Base-by-base conservation (phyloP, 2,329 filamentous ascomycete genomes). In the Drechmeria coniospora region DNA sequence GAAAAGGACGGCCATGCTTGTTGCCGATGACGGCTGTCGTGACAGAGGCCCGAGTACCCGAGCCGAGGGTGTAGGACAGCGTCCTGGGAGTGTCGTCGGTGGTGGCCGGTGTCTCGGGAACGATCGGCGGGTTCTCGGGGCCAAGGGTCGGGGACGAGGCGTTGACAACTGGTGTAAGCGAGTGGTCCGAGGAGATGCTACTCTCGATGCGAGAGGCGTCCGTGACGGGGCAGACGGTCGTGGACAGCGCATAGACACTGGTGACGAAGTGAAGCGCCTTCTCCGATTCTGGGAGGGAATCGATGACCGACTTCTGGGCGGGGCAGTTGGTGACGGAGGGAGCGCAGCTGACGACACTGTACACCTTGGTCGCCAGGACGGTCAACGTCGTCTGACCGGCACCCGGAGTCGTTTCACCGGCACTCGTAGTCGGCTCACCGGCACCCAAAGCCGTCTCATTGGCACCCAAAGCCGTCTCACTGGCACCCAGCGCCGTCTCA, bases 261-360 rank as follows among this genome's bases (percentile, higher is more conserved):
- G 56, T 60, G 33, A 53, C 46, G 26, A 50, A 38, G 29, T 43
- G 34, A 31, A 46, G 45, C 28, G 39, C 33, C 42, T 46, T 49
- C 36, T 54, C 46, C 10, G 43, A 39, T 36, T 49, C 47, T 32
- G 55, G 51, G 25, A 58, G 42, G 33, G 43, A 40, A 28, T 46
- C 46, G 28, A 52, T 41, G 28, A 39, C 50, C 14, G 49, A 44
- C 35, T 45, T 25, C 32, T 42, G 29, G 31, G 27, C 48, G 30
- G 56, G 56, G 51, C 68, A 74, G 67, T 70, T 54, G 49, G 66
- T 68, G 45, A 69, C 59, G 31, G 61, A 65, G 31, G 68, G 54
- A 36, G 56, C 63, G 46, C 68, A 73, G 32, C 63, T 68, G 41
- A 60, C 71, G 51, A 72, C 56, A 49, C 68, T 73, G 35, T 63